A percentile compares a stretch with the other conserved stretches of the same genome.
phyloP scores from a whole-genome alignment of 352 stramenopile species.

The Globisporangium perplexum region DNA sequence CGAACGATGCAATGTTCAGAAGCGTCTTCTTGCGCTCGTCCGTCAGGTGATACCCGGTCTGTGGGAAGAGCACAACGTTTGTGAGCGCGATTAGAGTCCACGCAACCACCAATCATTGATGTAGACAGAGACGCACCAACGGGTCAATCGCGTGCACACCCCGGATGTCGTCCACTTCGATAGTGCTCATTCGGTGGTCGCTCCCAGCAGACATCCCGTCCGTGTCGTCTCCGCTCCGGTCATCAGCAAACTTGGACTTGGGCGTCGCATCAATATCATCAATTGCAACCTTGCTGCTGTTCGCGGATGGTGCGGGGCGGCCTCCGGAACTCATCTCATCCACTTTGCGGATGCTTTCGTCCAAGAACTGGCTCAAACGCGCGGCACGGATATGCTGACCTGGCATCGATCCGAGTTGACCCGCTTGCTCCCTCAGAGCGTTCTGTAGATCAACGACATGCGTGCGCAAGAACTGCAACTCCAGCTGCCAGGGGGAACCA shows the following conservation, averaged over 20 bases:
- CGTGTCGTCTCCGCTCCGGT: constrained; percentile 43
- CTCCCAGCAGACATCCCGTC: constrained; percentile 30
- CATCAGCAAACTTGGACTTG: constrained; percentile 12
- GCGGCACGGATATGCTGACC: constrained; percentile 39
- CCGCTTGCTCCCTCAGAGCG: constrained; percentile 62
- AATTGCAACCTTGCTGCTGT: constrained; percentile 21
- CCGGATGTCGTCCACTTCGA: constrained; percentile 51
- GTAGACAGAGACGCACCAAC: constrained; percentile 6
- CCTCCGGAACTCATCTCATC: constrained; percentile 73
- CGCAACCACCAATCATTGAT: neutral
- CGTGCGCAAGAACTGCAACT: constrained; percentile 79
- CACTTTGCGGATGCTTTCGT: constrained; percentile 65
- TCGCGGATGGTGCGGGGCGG: constrained; percentile 19
- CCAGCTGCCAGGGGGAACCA: constrained; percentile 18
- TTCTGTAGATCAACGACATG: constrained; percentile 79
- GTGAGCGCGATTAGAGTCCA: neutral
- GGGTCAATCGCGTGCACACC: constrained; percentile 42
- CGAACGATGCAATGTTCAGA: constrained; percentile 70
- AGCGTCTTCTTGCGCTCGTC: constrained; percentile 58
- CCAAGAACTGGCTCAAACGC: constrained; percentile 51
- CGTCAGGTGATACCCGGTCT: constrained; percentile 54
- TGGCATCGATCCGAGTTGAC: constrained; percentile 29
- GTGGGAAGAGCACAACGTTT: neutral
- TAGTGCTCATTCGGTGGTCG: constrained; percentile 37
- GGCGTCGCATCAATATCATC: constrained; percentile 23